Evolutionary conservation across 192 early-diverging fungal genomes (phyloP).

Genomic region (Backusella tuberculispora): DNA sequence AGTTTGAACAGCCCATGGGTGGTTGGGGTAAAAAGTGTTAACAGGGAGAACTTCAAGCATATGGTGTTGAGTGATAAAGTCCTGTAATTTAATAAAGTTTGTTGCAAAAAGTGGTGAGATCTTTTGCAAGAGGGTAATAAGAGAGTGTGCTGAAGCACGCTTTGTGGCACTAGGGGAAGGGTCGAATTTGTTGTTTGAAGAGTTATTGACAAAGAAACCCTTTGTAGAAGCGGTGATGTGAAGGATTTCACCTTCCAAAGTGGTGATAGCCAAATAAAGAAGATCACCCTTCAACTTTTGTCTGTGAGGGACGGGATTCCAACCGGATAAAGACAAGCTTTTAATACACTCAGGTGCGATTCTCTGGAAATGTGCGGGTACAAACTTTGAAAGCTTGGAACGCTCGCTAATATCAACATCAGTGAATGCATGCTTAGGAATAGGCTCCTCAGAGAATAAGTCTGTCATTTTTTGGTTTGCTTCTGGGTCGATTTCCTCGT

Average conservation of each 20-base stretch:
- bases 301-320: constrained; percentile 90
- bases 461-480: constrained; percentile 40
- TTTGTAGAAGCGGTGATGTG: constrained; percentile 84
- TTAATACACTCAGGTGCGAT: constrained; percentile 68
- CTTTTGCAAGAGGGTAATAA: constrained; percentile 66
- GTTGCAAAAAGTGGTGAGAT: constrained; percentile 73
- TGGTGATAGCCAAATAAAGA: constrained; percentile 85
- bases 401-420: constrained; percentile 49
- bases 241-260: constrained; percentile 80
- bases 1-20: constrained; percentile 83
- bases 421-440: constrained; percentile 53
- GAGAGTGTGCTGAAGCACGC: constrained; percentile 59
- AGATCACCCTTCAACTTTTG: constrained; percentile 84
- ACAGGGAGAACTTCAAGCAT: constrained; percentile 82
- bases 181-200: constrained; percentile 71
- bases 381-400: constrained; percentile 55
- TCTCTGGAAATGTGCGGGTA: constrained; percentile 56
- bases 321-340: constrained; percentile 79
- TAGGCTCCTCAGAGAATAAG: constrained; percentile 36
- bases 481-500: constrained; percentile 38
- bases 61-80: constrained; percentile 65
- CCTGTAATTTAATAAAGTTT: constrained; percentile 69
- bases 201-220: constrained; percentile 91
- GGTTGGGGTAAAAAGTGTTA: constrained; percentile 64
- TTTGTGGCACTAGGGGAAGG: constrained; percentile 54